These are phyloP conservation scores for Fomitopsis schrenkii DNA, from an alignment of 1,284 basidiomycete genomes.

Conservation along the genomic window DNA sequence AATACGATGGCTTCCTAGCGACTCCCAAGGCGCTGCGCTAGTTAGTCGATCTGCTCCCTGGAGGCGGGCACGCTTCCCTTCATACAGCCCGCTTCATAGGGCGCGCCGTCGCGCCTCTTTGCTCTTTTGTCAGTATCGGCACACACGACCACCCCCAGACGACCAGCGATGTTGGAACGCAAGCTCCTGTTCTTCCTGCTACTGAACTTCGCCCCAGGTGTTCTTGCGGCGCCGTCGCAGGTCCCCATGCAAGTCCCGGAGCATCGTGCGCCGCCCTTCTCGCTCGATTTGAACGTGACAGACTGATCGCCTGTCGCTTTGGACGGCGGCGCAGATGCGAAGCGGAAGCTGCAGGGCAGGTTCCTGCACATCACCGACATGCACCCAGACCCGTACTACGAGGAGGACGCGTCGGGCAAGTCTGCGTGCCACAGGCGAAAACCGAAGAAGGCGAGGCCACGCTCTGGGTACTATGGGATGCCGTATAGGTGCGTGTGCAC, in stretches of 20 bases:
- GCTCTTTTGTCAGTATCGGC: neutral
- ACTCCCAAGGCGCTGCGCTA: constrained; percentile 9
- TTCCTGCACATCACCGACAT: constrained; percentile 81
- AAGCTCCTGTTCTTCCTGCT: constrained; percentile 13
- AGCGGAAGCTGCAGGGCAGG: constrained; percentile 58
- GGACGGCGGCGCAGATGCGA: constrained; percentile 13
- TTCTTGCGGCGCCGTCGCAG: constrained; percentile 16
- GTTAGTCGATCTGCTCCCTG: constrained; percentile 17
- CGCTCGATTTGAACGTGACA: neutral
- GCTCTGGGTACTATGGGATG: constrained; percentile 55
- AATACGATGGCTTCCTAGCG: constrained; percentile 2
- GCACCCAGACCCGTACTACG: constrained; percentile 73
- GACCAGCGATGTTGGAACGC: constrained; percentile 15
- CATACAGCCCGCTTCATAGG: neutral
- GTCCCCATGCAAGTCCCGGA: constrained; percentile 15
- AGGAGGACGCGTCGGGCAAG: constrained; percentile 40
- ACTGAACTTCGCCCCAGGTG: constrained; percentile 9
- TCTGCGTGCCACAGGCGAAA: constrained; percentile 65
- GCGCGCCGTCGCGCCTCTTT: neutral
- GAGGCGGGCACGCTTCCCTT: constrained; percentile 2
- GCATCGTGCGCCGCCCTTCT: constrained; percentile 11
- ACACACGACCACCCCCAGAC: neutral
- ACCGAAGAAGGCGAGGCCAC: constrained; percentile 49
- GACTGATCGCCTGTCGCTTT: constrained; percentile 2
- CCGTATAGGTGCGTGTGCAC: constrained; percentile 48